Conservation (phyloP, 1,139 yeast genomes). For the Geotrichum klebahnii region DNA sequence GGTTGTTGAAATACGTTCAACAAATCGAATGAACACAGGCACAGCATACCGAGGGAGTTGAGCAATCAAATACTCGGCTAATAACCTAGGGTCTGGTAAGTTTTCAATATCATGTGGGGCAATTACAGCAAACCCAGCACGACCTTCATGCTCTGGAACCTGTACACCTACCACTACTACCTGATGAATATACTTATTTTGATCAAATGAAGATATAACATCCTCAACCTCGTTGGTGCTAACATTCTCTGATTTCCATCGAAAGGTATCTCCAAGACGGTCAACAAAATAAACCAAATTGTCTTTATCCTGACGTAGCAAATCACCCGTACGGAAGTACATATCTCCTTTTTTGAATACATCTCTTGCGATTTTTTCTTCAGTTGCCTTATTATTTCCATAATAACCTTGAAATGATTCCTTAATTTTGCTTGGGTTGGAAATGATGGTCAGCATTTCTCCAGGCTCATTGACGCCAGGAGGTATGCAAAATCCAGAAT, state of each 20-base stretch:
- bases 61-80: conserved; percentile 43
- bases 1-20: conserved; percentile 56
- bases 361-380: conserved; percentile 64
- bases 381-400: conserved; percentile 75
- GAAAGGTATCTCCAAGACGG: conserved; percentile 89
- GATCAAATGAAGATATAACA: conserved; percentile 46
- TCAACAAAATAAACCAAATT: conserved; percentile 82
- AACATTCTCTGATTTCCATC: conserved; percentile 97
- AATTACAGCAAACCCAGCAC: conserved; percentile 86
- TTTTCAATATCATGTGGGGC: conserved; percentile 45
- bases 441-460: conserved; percentile 73
- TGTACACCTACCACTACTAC: conserved; percentile 85
- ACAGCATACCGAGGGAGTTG: conserved; percentile 82
- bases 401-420: conserved; percentile 84
- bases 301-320: conserved; percentile 63
- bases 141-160: conserved; percentile 86
- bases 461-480: conserved; percentile 69
- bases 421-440: conserved; percentile 50
- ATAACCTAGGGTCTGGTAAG: conserved; percentile 33
- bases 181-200: conserved; percentile 47
- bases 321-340: conserved; percentile 86
- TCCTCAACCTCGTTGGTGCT: conserved; percentile 92
- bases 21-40: conserved; percentile 76
- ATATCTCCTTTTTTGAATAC: conserved; percentile 87
- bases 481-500: conserved; percentile 57